These are phyloP conservation scores for Cyclanthera cordifolia DNA, from an alignment of 306 rosid genomes.

Conservation along the genomic window DNA sequence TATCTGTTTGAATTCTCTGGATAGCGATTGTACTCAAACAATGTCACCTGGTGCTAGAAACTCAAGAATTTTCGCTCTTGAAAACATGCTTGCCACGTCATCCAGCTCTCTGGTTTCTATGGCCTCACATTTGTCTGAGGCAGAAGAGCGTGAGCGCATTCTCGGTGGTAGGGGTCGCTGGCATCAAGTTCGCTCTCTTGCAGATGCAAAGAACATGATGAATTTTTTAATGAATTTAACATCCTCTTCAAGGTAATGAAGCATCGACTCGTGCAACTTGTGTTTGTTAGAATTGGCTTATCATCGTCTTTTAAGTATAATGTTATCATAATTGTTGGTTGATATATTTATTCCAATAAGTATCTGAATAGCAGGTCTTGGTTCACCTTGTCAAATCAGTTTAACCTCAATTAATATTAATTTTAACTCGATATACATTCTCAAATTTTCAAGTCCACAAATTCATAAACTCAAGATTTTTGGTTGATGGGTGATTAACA, in stretches of 20 bases:
- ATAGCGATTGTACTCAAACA: slow-evolving; percentile 35
- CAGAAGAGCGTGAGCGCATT: slow-evolving; percentile 81
- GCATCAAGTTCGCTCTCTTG: slow-evolving; percentile 81
- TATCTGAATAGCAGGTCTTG: no score
- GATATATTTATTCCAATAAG: no score
- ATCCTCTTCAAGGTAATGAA: slow-evolving; percentile 67
- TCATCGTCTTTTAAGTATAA: background rate
- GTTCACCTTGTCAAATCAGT: no score
- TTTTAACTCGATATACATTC: no score
- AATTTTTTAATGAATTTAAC: slow-evolving; percentile 76
- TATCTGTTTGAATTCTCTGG: background rate
- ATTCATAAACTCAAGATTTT: no score
- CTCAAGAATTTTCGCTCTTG: slow-evolving; percentile 80
- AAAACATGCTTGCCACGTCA: slow-evolving; percentile 76
- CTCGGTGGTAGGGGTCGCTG: slow-evolving; percentile 91
- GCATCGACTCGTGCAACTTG: background rate
- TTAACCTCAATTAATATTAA: no score
- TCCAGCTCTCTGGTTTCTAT: slow-evolving; percentile 71
- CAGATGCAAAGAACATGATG: slow-evolving; percentile 88
- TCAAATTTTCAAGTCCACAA: no score
- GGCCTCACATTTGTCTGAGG: slow-evolving; percentile 96
- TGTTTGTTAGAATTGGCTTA: background rate
- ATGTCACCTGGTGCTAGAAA: slow-evolving; percentile 96
- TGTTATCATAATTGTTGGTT: no score
- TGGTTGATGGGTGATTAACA: no score